These are phyloP conservation scores for Globisporangium camurandrum DNA, from an alignment of 352 stramenopile species.

Conservation along the genomic window DNA sequence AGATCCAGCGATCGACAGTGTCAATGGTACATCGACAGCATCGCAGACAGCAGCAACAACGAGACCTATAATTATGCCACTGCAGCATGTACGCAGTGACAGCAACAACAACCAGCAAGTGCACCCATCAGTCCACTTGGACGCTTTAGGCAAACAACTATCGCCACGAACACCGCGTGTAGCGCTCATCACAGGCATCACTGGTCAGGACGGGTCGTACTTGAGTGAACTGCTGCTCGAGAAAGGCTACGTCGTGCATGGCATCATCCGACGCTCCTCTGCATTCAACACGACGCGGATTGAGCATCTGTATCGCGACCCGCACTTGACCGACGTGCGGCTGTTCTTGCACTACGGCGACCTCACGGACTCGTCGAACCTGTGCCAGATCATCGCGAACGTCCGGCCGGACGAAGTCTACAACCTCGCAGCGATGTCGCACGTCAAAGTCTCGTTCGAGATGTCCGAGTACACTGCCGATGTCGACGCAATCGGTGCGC, in stretches of 20 bases:
- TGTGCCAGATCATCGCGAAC: conserved; percentile 94
- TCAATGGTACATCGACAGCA: no score
- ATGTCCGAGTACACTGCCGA: conserved; percentile 99
- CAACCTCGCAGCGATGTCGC: conserved; percentile 98
- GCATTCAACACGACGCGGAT: conserved; percentile 99
- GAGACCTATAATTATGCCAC: no score
- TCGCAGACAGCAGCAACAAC: not conserved
- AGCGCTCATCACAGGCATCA: conserved; percentile 97
- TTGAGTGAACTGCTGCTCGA: conserved; percentile 94
- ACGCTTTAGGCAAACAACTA: no score
- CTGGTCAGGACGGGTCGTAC: conserved; percentile 98
- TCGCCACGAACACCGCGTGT: conserved; percentile 28
- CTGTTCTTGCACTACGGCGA: conserved; percentile 99
- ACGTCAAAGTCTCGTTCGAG: conserved; percentile 99
- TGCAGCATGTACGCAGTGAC: not conserved
- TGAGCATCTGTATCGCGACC: conserved; percentile 96
- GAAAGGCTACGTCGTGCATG: conserved; percentile 95
- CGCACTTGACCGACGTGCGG: conserved; percentile 89
- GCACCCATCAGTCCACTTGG: no score
- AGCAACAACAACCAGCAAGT: not conserved
- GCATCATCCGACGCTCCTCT: conserved; percentile 96
- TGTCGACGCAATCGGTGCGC: conserved; percentile 92
- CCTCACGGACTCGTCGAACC: conserved; percentile 95
- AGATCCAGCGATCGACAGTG: not conserved
- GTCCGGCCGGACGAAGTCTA: conserved; percentile 97